phyloP scores from a whole-genome alignment of 192 early-diverging fungal genomes.

The Coemansia sp. region DNA sequence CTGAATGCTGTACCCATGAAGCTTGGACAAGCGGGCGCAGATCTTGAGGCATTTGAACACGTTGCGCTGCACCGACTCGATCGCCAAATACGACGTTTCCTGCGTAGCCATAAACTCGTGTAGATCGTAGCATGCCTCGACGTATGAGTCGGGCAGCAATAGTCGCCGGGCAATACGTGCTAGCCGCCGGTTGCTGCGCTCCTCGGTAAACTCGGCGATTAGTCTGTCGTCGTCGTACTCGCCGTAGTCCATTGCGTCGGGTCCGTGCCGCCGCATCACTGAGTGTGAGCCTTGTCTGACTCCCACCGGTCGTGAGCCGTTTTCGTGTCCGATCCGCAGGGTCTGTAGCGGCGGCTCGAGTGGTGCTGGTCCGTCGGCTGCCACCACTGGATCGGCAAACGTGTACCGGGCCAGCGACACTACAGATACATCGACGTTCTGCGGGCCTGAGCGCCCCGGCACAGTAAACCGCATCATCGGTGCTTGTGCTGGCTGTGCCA shows the following conservation, averaged over 20 bases:
- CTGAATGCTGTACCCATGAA: conserved; percentile 50
- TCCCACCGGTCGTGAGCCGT: neutral
- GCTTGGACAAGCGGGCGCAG: conserved; percentile 51
- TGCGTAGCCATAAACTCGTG: conserved; percentile 37
- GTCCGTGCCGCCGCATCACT: neutral
- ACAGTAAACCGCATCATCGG: conserved; percentile 5
- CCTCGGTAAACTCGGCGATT: conserved; percentile 51
- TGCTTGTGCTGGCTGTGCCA: neutral
- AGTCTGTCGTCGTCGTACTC: conserved; percentile 32
- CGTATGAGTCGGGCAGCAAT: conserved; percentile 45
- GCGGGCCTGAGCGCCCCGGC: conserved; percentile 1
- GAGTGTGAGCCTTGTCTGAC: neutral
- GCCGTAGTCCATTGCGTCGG: neutral
- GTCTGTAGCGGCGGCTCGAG: conserved; percentile 34
- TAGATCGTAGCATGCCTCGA: conserved; percentile 47
- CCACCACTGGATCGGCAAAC: conserved; percentile 39
- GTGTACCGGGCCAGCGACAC: conserved; percentile 51
- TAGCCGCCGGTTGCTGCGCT: conserved; percentile 41
- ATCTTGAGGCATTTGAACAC: conserved; percentile 55
- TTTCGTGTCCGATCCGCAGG: conserved; percentile 10
- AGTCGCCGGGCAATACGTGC: conserved; percentile 34
- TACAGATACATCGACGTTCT: conserved; percentile 30
- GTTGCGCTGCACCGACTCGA: conserved; percentile 45
- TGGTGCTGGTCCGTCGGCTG: conserved; percentile 28
- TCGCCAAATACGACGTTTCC: conserved; percentile 3